A percentile compares a stretch with the other conserved stretches of the same genome.
Conservation (phyloP, 202 grass and related monocot species). For the Carex arenaria region DNA sequence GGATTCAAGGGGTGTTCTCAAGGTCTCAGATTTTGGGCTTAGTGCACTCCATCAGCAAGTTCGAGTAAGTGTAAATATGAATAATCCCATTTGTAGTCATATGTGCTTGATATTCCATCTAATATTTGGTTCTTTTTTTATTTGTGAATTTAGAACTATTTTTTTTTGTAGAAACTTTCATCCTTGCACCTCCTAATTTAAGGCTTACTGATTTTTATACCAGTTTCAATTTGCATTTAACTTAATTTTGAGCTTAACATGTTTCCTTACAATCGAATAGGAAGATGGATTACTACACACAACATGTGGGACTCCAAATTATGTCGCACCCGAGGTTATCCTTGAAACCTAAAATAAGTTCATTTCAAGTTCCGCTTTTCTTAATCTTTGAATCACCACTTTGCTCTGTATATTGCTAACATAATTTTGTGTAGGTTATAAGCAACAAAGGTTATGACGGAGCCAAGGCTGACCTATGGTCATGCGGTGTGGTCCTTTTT, state of each 20-base stretch:
- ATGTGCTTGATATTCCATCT: neutral
- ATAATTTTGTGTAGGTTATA: constrained; percentile 53
- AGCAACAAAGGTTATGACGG: constrained; percentile 98
- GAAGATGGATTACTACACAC: constrained; percentile 92
- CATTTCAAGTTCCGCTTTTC: constrained; percentile 2
- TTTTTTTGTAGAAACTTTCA: neutral
- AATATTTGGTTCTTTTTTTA: neutral
- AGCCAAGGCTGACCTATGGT: constrained; percentile 95
- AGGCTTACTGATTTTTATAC: neutral
- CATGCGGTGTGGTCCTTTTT: constrained; percentile 97
- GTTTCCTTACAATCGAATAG: constrained; percentile 38
- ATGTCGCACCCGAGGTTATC: constrained; percentile 94
- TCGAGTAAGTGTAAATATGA: constrained; percentile 44
- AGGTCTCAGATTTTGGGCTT: constrained; percentile 91
- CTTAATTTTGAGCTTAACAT: neutral
- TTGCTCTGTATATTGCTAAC: constrained; percentile 32
- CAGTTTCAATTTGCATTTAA: neutral
- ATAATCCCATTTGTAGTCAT: neutral
- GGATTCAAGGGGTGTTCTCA: constrained; percentile 68
- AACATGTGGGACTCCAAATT: constrained; percentile 97
- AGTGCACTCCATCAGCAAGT: constrained; percentile 94
- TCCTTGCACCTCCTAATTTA: neutral
- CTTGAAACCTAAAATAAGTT: constrained; percentile 14
- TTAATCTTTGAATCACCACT: neutral
- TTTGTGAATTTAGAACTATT: neutral